Conservation (phyloP, 139 green algal species). For the Chlorella sp. region DNA sequence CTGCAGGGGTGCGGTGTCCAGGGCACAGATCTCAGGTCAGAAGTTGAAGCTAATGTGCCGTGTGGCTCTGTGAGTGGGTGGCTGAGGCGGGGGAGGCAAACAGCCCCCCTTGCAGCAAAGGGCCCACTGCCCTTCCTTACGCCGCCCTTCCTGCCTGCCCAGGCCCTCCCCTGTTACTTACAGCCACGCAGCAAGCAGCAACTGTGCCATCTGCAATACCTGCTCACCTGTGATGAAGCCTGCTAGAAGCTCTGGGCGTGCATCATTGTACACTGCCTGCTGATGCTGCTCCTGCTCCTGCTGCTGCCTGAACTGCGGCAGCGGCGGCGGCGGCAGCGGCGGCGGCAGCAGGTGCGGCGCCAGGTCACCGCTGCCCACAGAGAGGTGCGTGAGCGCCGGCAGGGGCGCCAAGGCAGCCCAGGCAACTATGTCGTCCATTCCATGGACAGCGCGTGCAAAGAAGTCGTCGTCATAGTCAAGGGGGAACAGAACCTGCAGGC, state of each 20-base stretch:
- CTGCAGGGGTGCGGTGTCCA: conserved; percentile 1
- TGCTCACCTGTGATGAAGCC: conserved; percentile 33
- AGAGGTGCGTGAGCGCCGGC: neutral
- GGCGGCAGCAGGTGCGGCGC: neutral
- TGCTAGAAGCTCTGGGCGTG: neutral
- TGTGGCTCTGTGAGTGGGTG: neutral
- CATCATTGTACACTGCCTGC: neutral
- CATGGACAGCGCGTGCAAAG: neutral
- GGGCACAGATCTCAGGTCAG: too few species aligned
- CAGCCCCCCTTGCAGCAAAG: too few species aligned
- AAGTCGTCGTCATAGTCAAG: conserved; percentile 33
- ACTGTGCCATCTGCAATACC: neutral
- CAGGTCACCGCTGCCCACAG: neutral
- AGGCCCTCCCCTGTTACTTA: neutral
- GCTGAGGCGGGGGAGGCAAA: neutral
- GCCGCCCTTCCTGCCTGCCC: too few species aligned
- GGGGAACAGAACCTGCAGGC: conserved; percentile 7
- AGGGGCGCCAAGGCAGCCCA: neutral
- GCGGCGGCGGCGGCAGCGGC: neutral
- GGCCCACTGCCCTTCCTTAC: too few species aligned
- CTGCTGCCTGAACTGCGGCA: neutral
- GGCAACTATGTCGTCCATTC: neutral
- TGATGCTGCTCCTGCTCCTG: neutral
- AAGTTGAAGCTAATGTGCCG: neutral
- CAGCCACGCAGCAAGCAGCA: neutral